Evolutionary conservation across 2,329 filamentous ascomycete genomes (phyloP), one percentile per base, ranked within the genome.

Genomic region (Diaporthe sp.): DNA sequence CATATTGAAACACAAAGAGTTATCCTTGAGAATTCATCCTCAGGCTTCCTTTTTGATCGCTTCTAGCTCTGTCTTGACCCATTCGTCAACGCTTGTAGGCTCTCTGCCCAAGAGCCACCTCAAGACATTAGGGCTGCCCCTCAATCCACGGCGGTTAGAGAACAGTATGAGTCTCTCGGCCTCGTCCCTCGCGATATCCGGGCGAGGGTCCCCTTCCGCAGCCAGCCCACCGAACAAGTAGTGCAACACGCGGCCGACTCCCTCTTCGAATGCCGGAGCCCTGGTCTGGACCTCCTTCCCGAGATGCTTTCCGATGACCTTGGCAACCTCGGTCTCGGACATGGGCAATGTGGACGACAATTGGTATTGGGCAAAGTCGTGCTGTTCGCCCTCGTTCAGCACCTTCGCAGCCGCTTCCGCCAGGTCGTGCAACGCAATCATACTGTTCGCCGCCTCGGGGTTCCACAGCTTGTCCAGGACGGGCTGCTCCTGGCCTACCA

Each of bases 71-170:
- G 3, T 62, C 22, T 37, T 62, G 2, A 74, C 53, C 62, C 71
- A 75, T 8, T 76, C 72, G 6, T 77, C 72, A 22, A 77, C 34
- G 31, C 39, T 78, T 5, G 72, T 79, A 8, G 78, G 78, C 61
- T 79, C 73, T 39, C 79, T 77, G 2, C 78, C 80, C 4, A 82
- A 55, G 17, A 81, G 49, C 79, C 80, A 80, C 73, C 75, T 71
- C 73, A 82, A 46, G 9, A 80, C 77, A 67, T 78, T 79, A 22
- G 79, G 77, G 71, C 75, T 82, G 4, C 78, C 79, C 42, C 71
- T 77, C 19, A 81, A 37, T 1, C 80, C 80, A 10, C 78, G 70
- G 12, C 58, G 74, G 46, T 79, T 78, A 44, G 80, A 81, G 61
- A 74, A 81, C 65, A 81, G 58, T 31, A 80, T 62, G 73, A 81